phyloP scores from a whole-genome alignment of 441 rosid species.

The Pelargonium cotyledonis region DNA sequence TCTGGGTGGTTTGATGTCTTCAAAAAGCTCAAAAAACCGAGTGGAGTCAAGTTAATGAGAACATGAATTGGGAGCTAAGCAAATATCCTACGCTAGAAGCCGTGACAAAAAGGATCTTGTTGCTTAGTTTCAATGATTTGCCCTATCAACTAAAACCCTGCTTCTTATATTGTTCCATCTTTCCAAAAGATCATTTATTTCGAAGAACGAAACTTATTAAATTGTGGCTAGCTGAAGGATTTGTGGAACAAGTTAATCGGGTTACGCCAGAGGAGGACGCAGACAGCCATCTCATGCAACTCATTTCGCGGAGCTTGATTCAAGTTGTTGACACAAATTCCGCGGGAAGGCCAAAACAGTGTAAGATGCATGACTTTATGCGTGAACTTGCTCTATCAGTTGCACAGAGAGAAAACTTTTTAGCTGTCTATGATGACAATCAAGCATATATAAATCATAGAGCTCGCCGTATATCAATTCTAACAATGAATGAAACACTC shows the following conservation, averaged over 20 bases:
- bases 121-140: constrained; percentile 34
- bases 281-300: constrained; percentile 30
- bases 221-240: constrained; percentile 36
- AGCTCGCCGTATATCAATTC: constrained; percentile 30
- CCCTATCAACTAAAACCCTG: constrained; percentile 28
- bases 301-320: constrained; percentile 32
- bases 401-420: constrained; percentile 27
- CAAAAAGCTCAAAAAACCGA: constrained; percentile 22
- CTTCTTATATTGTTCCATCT: constrained; percentile 31
- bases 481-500: constrained; percentile 7
- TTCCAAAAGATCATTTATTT: constrained; percentile 27
- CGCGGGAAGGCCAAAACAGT: constrained; percentile 28
- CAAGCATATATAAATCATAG: background rate
- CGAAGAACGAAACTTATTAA: constrained; percentile 23
- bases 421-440: constrained; percentile 19
- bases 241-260: constrained; percentile 23
- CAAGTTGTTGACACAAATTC: constrained; percentile 25
- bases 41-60: constrained; percentile 27
- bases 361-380: constrained; percentile 37
- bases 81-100: constrained; percentile 25
- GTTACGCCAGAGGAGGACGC: constrained; percentile 27
- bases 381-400: constrained; percentile 32
- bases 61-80: constrained; percentile 28
- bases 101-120: constrained; percentile 23
- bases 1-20: constrained; percentile 35